phyloP scores from a whole-genome alignment of 148 eudicot species.

The Hydrangea macrophylla region DNA sequence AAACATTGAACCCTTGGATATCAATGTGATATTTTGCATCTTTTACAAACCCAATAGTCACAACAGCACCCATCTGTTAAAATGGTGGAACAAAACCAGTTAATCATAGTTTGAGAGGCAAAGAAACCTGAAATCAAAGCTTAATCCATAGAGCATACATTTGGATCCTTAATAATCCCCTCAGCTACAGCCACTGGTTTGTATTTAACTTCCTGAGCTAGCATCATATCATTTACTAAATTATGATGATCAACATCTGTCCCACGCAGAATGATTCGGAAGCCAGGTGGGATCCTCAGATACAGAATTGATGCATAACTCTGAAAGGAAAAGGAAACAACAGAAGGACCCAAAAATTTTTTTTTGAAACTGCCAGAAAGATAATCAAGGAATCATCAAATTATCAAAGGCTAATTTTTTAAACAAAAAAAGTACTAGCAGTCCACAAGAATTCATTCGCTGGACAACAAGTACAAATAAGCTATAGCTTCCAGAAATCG shows the following conservation, averaged over 20 bases:
- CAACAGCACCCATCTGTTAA: slow-evolving; percentile 45
- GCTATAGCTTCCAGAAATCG: neutral
- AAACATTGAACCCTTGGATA: slow-evolving; percentile 79
- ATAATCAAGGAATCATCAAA: neutral
- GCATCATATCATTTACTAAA: slow-evolving; percentile 64
- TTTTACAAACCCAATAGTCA: slow-evolving; percentile 67
- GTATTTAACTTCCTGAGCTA: slow-evolving; percentile 38
- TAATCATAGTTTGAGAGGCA: neutral
- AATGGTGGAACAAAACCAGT: slow-evolving; percentile 8
- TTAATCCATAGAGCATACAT: slow-evolving; percentile 23
- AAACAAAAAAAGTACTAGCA: neutral
- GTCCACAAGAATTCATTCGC: neutral
- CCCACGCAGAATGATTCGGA: slow-evolving; percentile 63
- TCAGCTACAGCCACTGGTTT: slow-evolving; percentile 40
- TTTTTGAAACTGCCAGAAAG: too few species aligned
- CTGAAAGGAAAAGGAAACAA: slow-evolving; percentile 41
- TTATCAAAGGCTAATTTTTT: neutral
- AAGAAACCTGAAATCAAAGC: neutral
- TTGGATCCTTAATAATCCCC: slow-evolving; percentile 22
- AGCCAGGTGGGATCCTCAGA: slow-evolving; percentile 57
- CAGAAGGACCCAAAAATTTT: neutral
- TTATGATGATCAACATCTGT: slow-evolving; percentile 65
- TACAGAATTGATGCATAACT: slow-evolving; percentile 77
- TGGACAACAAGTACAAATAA: neutral
- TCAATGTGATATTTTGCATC: slow-evolving; percentile 72